Conservation (phyloP, 2,329 filamentous ascomycete species). For the Colletotrichum sp. region DNA sequence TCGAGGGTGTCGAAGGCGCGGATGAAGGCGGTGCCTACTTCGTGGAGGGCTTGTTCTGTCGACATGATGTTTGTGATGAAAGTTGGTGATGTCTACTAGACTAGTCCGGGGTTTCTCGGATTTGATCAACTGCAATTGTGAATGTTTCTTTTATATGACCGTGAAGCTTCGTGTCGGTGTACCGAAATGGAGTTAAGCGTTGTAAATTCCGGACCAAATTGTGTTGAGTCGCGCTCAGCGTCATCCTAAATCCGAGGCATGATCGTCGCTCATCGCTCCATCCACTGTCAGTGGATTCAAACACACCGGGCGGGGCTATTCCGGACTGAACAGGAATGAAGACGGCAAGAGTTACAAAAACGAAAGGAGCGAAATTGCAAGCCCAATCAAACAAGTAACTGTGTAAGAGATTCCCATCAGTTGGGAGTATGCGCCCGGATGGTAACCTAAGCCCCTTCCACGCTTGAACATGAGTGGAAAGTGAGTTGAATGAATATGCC, state of each 20-base stretch:
- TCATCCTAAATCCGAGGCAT: not conserved
- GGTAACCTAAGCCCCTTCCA: too few species aligned
- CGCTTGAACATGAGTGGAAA: too few species aligned
- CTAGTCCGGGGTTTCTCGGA: fast-evolving
- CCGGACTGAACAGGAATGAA: too few species aligned
- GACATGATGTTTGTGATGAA: fast-evolving
- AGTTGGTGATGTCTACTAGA: not conserved
- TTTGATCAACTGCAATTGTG: not conserved
- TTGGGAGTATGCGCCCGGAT: too few species aligned
- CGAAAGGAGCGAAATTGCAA: too few species aligned
- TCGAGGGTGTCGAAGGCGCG: not conserved
- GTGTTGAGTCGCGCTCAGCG: not conserved
- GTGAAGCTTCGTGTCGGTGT: fast-evolving
- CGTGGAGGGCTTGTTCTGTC: not conserved
- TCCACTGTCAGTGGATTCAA: not conserved
- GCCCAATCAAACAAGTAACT: too few species aligned
- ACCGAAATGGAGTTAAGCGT: not conserved
- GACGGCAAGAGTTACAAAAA: too few species aligned
- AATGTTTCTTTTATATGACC: not conserved
- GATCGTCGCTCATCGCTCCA: not conserved
- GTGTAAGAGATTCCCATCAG: too few species aligned
- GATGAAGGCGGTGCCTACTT: not conserved
- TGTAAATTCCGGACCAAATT: not conserved
- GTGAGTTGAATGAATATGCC: too few species aligned
- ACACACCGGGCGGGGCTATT: too few species aligned